Base-by-base conservation (phyloP, 2,329 filamentous ascomycete genomes). In the Truncatella angustata region DNA sequence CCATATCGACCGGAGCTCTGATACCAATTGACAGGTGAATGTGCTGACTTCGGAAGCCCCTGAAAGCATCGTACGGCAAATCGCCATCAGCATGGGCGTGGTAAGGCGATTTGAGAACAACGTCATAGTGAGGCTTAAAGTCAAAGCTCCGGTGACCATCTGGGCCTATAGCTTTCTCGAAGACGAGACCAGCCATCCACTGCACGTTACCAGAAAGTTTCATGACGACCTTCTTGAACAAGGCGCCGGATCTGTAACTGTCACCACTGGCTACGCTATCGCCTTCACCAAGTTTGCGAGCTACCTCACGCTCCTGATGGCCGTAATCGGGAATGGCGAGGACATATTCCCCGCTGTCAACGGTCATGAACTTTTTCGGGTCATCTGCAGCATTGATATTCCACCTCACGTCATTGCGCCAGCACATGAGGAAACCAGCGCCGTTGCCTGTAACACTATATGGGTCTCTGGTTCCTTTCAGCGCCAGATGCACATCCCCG, bases 191-290 rank as follows among this genome's bases (percentile, higher is more conserved):
- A 12, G 89, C 86, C 64, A 93, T 81, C 90, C 91, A 97, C 69
- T 91, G 88, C 1, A 99, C 94, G 64, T 94, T 95, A 12, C 94
- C 94, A 3, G 94, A 97, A 11, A 99, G 79, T 71, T 99, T 99
- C 93, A 99, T 97, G 48, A 96, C 84, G 3, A 97, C 94, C 71
- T 99, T 99, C 70, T 96, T 96, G 78, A 99, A 99, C 1, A 86
- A 79, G n/a, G 91, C 88, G 2, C 87, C 85, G 32, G 87, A 82
- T 60, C 85, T 89, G 63, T 81, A 78, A 58, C 80, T 85, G 54
- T 85, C 87, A 12, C 83, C 81, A 47, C 79, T 82, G 2, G 81
- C 74, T 28, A 84, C 75, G 58, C 79, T 87, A 48, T 84, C 82
- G 43, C 79, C 75, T 49, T 85, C 77, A 30, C 75, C 81, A 21